Evolutionary conservation across 192 early-diverging fungal genomes (phyloP).

Genomic region (Piromyces finnis): DNA sequence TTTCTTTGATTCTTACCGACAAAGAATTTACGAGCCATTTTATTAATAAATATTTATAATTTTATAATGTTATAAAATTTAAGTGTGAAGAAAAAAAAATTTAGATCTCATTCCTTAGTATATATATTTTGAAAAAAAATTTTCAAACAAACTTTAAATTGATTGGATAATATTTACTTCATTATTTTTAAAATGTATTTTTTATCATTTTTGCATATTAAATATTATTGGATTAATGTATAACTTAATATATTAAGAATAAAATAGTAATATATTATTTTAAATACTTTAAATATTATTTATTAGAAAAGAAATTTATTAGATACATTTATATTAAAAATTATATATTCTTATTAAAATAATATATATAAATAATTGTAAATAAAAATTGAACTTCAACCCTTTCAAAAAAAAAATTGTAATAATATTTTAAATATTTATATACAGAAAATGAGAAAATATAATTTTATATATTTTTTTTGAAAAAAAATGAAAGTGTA

Average conservation of each 20-base stretch:
- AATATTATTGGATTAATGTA: neutral
- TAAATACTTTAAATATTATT: neutral
- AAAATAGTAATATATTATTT: neutral
- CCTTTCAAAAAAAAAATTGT: too few species aligned
- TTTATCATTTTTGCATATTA: neutral
- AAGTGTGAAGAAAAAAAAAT: neutral
- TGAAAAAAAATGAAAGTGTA: too few species aligned
- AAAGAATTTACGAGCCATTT: conserved; percentile 67
- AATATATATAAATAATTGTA: too few species aligned
- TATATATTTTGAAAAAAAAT: neutral
- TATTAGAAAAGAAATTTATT: too few species aligned
- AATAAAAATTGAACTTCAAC: too few species aligned
- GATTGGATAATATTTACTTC: neutral
- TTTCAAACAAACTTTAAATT: neutral
- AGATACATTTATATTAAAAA: too few species aligned
- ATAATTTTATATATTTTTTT: too few species aligned
- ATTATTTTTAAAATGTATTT: neutral
- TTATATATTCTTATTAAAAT: too few species aligned
- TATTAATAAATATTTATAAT: conserved; percentile 1
- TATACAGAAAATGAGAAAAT: too few species aligned
- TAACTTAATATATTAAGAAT: neutral
- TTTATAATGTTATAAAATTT: neutral
- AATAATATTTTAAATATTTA: too few species aligned
- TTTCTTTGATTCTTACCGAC: conserved; percentile 32
- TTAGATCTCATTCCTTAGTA: neutral